Base-by-base conservation (phyloP, 345 rosid species). In the Eucalyptus viminalis region DNA sequence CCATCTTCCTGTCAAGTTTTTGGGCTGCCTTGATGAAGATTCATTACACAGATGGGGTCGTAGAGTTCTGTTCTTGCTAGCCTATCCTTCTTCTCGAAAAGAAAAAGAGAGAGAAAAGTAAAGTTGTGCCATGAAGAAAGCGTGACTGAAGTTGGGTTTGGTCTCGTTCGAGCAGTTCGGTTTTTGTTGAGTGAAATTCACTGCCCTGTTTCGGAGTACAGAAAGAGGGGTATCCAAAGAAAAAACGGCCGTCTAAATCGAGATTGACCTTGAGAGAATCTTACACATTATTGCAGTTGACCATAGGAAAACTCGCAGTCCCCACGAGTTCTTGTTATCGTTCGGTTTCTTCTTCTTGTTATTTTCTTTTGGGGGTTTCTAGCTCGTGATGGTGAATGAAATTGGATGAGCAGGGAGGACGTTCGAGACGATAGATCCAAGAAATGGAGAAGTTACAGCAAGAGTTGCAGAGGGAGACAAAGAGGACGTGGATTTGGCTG, bases 401-500 rank as follows among this genome's bases (percentile, higher is more conserved):
- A 76, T 76, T 58, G 43, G 25, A 47, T n/a, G 7, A 43, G 51
- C 53, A 95, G 97, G 96, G 17, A 92, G 91, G 49, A 94, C 93
- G 6, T 95, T 93, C 51, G 96, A 95, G 90, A 94, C 95, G 17
- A 90, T 93, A 37, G 96, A 95, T 87, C 96, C 97, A 10, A 91
- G 95, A 29, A 94, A 90, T 16, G 96, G 93, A 60, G 91, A 92
- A 80, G 92, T 92, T 86, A 92, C 92, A 5, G 92, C 93, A 22
- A 90, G 85, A 29, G 47, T 95, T 29, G 94, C 95, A 2, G 95
- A 91, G 90, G 97, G 96, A 80, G 94, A 93, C 43, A 89, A 92
- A 89, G 97, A 91, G 60, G 97, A 95, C 87, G 89, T 95, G 40
- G 95, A 95, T 58, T 87, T 92, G 90, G 96, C 97, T 7, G 97